Base-by-base conservation (phyloP, 495 filamentous ascomycete genomes). In the Aspergillus sparsus region DNA sequence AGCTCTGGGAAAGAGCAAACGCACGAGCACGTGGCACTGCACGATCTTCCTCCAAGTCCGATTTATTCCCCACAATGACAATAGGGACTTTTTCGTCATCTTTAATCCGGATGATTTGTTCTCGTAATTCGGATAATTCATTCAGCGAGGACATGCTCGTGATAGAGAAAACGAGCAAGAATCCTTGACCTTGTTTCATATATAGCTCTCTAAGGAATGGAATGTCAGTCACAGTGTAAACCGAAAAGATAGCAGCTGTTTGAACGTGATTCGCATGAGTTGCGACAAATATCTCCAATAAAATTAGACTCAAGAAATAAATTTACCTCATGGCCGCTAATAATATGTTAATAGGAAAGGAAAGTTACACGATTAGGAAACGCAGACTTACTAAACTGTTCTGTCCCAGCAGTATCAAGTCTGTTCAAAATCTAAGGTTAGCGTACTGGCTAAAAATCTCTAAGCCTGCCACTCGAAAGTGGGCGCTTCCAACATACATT, bases 51-150 rank as follows among this genome's bases (percentile, higher is more conserved):
- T 96, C 92, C 11, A 98, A 85, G 68, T 98, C 94, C 33, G 89
- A 91, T 74, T 98, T 98, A 80, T 98, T 98, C 63, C 94, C 94
- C 35, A 97, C 93, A 47, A 98, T 93, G 31, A 98, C 94, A 57
- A 98, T 87, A 32, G 94, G 94, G 8, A 97, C 87, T 50, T 85
- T 87, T 58, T 90, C 87, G 72, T 96, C 91, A 70, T 96, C 92
- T 77, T 98, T 98, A 73, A 98, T 97, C 56, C 92, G 91, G 58
- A 95, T 88, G 67, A 98, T 98, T 75, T 97, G 92, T 67, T 98
- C 94, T 50, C 92, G 89, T 51, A 98, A 83, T 67, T 92, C 90
- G 62, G 85, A 81, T 18, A 98, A 86, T 70, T 98, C 94, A 66
- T 86, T 84, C 31, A 98, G 81, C 50, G 91, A 96, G 66, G 87